phyloP scores from a whole-genome alignment of 2,329 filamentous ascomycete species.

The Rutstroemia sp. region DNA sequence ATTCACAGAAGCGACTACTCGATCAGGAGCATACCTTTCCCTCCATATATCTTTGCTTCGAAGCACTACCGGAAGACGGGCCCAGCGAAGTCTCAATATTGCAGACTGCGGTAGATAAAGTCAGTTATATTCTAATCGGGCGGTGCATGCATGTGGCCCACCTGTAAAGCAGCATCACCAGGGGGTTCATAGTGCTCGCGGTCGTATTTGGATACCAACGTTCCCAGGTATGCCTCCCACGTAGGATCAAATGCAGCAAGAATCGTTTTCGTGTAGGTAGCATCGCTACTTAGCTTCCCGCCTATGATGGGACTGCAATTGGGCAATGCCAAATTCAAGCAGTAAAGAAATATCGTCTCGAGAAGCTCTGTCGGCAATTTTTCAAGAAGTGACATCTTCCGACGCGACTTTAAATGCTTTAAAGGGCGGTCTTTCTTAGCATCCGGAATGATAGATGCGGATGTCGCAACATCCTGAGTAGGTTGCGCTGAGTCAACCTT shows the following conservation, averaged over 20 bases:
- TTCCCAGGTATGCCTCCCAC: conserved; percentile 18
- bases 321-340: conserved; percentile 25
- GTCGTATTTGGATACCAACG: not conserved
- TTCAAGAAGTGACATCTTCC: conserved; percentile 26
- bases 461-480: not conserved
- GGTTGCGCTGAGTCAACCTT: conserved; percentile 8
- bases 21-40: conserved; percentile 9
- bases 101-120: conserved; percentile 14
- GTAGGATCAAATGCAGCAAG: conserved; percentile 22
- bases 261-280: conserved; percentile 21
- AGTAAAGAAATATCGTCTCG: conserved; percentile 24
- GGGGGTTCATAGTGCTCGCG: not conserved
- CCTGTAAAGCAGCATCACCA: conserved; percentile 4
- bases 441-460: not conserved
- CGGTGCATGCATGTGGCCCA: not conserved
- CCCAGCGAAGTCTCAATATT: conserved; percentile 27
- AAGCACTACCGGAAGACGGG: conserved; percentile 18
- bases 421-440: conserved; percentile 14
- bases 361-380: conserved; percentile 27
- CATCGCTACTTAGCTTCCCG: conserved; percentile 24
- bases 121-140: not conserved
- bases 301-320: conserved; percentile 25
- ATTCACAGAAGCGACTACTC: not conserved
- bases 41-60: conserved; percentile 22
- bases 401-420: conserved; percentile 24